Conservation (phyloP, 2,329 filamentous ascomycete species). For the Calonectria pseudoturangicola region DNA sequence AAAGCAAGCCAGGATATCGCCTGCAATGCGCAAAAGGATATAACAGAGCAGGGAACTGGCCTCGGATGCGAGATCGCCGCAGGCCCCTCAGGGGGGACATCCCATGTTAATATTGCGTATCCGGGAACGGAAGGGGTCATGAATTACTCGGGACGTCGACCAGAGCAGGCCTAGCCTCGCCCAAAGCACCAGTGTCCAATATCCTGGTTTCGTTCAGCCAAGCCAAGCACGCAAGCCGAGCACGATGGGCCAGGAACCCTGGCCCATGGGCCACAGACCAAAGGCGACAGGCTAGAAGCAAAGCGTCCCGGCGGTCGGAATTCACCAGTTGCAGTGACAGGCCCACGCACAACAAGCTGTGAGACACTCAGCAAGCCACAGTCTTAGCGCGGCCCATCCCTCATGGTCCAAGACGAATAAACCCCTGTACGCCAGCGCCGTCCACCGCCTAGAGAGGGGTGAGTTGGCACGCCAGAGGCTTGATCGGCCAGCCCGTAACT, state of each 20-base stretch:
- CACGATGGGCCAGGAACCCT: slow-evolving; percentile 24
- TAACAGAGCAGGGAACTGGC: slow-evolving; percentile 20
- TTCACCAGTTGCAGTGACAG: slow-evolving; percentile 44
- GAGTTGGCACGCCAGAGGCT: slow-evolving; percentile 47
- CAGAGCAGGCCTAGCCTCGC: slow-evolving; percentile 14
- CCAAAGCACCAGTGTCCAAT: slow-evolving; percentile 23
- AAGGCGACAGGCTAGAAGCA: slow-evolving; percentile 43
- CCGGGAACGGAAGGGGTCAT: slow-evolving; percentile 23
- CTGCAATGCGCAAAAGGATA: slow-evolving; percentile 14
- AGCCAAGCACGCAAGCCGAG: slow-evolving; percentile 21
- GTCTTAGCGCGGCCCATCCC: slow-evolving; percentile 48
- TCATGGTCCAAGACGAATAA: slow-evolving; percentile 36
- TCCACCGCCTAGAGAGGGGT: slow-evolving; percentile 37
- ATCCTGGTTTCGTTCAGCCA: slow-evolving; percentile 28
- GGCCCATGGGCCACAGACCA: slow-evolving; percentile 26
- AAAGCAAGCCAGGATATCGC: slow-evolving; percentile 21
- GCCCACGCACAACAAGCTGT: slow-evolving; percentile 44
- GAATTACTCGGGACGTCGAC: slow-evolving; percentile 16
- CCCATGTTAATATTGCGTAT: slow-evolving; percentile 51
- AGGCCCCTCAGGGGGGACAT: slow-evolving; percentile 36
- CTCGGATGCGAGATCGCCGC: slow-evolving; percentile 45
- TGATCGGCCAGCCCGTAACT: slow-evolving; percentile 39
- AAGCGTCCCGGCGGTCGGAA: slow-evolving; percentile 48
- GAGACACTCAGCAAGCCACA: slow-evolving; percentile 52
- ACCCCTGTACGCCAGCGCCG: slow-evolving; percentile 49